Percentiles rank a stretch among this genome's conserved stretches.
Conservation (phyloP, 139 green algal genomes). For the Ulvella scutata region DNA sequence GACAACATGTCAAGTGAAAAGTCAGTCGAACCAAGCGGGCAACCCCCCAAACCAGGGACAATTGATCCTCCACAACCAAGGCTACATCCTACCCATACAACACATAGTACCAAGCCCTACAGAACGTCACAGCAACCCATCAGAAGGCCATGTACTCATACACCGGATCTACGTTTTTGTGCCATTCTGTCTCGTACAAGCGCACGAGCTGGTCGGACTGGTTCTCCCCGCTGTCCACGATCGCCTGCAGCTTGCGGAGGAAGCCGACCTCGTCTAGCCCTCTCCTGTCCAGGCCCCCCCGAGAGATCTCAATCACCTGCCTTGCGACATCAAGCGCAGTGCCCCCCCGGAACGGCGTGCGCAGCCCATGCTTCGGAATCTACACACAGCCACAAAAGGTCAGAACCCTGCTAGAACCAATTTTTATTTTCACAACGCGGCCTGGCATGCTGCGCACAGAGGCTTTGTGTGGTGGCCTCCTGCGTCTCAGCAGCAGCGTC, state of each 20-base stretch:
- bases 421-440: background rate
- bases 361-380: slow-evolving; percentile 41
- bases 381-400: slow-evolving; percentile 4
- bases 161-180: slow-evolving; percentile 39
- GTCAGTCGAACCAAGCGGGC: no score
- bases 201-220: slow-evolving; percentile 48
- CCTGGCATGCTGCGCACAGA: background rate
- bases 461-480: background rate
- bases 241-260: slow-evolving; percentile 55
- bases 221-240: slow-evolving; percentile 41
- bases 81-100: no score
- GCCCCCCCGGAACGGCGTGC: slow-evolving; percentile 79
- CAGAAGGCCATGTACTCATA: slow-evolving; percentile 23
- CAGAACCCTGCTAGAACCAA: background rate
- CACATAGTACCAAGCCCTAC: no score
- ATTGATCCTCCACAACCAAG: no score
- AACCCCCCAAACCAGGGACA: no score
- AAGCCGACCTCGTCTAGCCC: slow-evolving; percentile 69
- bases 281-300: slow-evolving; percentile 58
- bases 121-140: no score
- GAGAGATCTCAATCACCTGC: slow-evolving; percentile 56
- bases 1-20: no score
- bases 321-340: slow-evolving; percentile 59
- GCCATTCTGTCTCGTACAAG: slow-evolving; percentile 55
- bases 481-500: background rate